Base-by-base conservation (phyloP, 176 grass and related monocot species). In the Bolboschoenus planiculmis region DNA sequence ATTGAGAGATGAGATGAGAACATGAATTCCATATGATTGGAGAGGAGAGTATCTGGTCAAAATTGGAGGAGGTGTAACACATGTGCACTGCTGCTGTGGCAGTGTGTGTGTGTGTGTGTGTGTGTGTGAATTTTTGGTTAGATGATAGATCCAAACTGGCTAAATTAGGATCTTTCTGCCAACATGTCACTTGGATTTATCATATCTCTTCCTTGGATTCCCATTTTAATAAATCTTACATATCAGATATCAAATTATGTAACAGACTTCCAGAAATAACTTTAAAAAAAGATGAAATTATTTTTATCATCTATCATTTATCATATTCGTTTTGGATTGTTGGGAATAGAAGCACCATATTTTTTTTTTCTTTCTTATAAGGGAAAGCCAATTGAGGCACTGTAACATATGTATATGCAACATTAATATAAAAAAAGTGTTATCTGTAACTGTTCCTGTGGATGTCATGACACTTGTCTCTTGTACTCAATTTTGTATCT, bases 141-240 rank as follows among this genome's bases (percentile, higher is more conserved):
- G 72, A 77, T 77, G 42, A 51, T 76, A 76, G 72, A 77, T 77
- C 46, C 72, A 77, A 76, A 77, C 72, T 53, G 46, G 26, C 27
- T 33, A 53, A 77, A 31, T 70, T 77, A 51, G 72, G 15, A 53
- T 77, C 47, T 53, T 70, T 77, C 46, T 77, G 46, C 1, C 46
- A 53, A 77, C 72, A 77, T 77, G 72, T 53, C 53, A 26, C 26
- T 53, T 77, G 72, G 72, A 77, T 53, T 26, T 8, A 18, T 77
- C 46, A 51, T 26, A 7, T 14, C 24, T 20, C 26, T 77, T 77
- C 15, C 46, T 77, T 53, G 72, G 72, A 77, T 77, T 53, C 72
- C 72, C 43, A 50, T 50, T 51, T 76, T 50, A 51, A 50, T 30
- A 31, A 76, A 51, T 60, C 1, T 60, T 29, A 4, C 10, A 62